Evolutionary conservation across 192 early-diverging fungal genomes (phyloP).

Genomic region (Thamnidium elegans): DNA sequence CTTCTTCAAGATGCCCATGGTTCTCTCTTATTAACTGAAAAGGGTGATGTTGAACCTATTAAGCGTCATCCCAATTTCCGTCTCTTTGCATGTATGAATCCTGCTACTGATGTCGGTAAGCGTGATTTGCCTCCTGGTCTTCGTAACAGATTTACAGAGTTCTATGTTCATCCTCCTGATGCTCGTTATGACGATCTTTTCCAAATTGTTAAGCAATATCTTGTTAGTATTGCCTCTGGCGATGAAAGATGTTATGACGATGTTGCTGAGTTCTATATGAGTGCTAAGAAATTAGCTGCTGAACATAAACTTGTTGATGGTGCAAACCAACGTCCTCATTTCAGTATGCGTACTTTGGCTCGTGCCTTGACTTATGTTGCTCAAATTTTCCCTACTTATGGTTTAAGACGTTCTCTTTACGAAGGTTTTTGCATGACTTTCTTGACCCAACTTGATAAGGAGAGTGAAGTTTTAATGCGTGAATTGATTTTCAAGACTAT

Average conservation of each 20-base stretch:
- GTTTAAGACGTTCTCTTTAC: slow-evolving; percentile 78
- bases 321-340: slow-evolving; percentile 82
- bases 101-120: slow-evolving; percentile 97
- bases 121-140: slow-evolving; percentile 90
- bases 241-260: slow-evolving; percentile 58
- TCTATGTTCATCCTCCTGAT: slow-evolving; percentile 94
- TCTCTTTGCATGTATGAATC: slow-evolving; percentile 99
- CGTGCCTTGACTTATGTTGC: slow-evolving; percentile 81
- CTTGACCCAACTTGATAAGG: slow-evolving; percentile 77
- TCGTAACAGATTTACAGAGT: slow-evolving; percentile 90
- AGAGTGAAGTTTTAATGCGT: slow-evolving; percentile 57
- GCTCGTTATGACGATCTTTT: slow-evolving; percentile 73
- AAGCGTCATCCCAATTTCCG: slow-evolving; percentile 89
- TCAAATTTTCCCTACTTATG: slow-evolving; percentile 69
- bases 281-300: slow-evolving; percentile 65
- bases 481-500: slow-evolving; percentile 59
- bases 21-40: slow-evolving; percentile 85
- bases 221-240: slow-evolving; percentile 57
- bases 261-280: slow-evolving; percentile 81
- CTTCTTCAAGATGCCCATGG: slow-evolving; percentile 80
- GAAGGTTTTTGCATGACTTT: slow-evolving; percentile 98
- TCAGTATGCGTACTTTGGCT: slow-evolving; percentile 89
- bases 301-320: slow-evolving; percentile 85
- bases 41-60: slow-evolving; percentile 85
- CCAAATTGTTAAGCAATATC: slow-evolving; percentile 75